Evolutionary conservation across 2,329 filamentous ascomycete genomes (phyloP).

Genomic region (Fusarium domesticum): DNA sequence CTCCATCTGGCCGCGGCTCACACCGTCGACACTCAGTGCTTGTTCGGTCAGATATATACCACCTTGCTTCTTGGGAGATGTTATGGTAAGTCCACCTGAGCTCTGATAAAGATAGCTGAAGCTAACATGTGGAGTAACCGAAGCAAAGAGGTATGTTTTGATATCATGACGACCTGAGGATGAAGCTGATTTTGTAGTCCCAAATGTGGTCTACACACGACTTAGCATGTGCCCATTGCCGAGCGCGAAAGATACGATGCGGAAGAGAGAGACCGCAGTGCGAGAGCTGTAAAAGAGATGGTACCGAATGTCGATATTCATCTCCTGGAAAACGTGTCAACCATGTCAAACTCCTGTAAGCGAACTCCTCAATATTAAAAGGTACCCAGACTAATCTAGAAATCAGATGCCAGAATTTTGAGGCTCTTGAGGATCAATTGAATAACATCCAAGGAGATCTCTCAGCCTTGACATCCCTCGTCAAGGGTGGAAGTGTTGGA

Average conservation of each 20-base stretch:
- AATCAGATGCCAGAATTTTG: constrained; percentile 29
- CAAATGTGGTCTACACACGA: constrained; percentile 32
- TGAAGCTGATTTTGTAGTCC: constrained; percentile 18
- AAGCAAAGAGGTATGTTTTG: constrained; percentile 26
- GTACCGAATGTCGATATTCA: constrained; percentile 30
- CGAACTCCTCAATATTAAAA: constrained; percentile 10
- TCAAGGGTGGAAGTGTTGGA: constrained; percentile 17
- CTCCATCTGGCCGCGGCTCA: neutral
- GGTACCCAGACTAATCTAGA: constrained; percentile 9
- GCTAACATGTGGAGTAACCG: constrained; percentile 25
- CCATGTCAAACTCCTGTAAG: constrained; percentile 30
- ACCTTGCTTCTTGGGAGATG: neutral
- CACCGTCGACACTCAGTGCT: neutral
- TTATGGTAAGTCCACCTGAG: neutral
- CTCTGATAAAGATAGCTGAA: neutral
- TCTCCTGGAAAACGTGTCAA: constrained; percentile 30
- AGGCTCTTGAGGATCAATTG: constrained; percentile 27
- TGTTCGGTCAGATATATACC: neutral
- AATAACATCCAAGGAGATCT: constrained; percentile 28
- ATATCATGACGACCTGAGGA: neutral
- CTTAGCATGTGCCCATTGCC: constrained; percentile 28
- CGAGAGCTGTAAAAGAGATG: constrained; percentile 30
- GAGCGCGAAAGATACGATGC: constrained; percentile 28
- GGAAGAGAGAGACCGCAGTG: constrained; percentile 29
- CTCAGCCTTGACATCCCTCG: constrained; percentile 26